Conservation (phyloP, 805 yeast genomes). For the Kluyveromyces lactis region DNA sequence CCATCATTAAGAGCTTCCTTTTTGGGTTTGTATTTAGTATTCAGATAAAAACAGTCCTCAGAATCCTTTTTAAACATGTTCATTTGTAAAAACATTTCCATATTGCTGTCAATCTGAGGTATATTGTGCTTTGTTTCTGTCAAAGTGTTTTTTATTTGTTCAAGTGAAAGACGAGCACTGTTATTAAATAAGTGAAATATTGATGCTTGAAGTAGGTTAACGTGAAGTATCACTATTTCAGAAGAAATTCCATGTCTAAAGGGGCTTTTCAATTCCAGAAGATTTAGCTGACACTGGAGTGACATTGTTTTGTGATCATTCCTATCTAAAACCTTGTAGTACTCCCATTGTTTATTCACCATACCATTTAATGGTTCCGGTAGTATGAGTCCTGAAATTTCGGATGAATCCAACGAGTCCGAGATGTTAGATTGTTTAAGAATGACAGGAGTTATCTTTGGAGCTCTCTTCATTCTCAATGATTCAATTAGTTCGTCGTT, state of each 20-base stretch:
- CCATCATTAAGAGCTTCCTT: constrained; percentile 14
- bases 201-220: constrained; percentile 22
- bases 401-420: neutral
- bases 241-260: constrained; percentile 6
- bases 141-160: constrained; percentile 7
- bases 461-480: neutral
- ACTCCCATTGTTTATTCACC: constrained; percentile 13
- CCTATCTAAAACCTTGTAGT: constrained; percentile 7
- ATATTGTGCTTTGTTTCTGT: constrained; percentile 3
- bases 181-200: constrained; percentile 21
- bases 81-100: constrained; percentile 17
- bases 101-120: constrained; percentile 1
- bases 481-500: neutral
- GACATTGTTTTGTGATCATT: constrained; percentile 11
- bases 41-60: constrained; percentile 9
- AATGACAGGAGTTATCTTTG: neutral
- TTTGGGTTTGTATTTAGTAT: constrained; percentile 19
- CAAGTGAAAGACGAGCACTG: constrained; percentile 7
- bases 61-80: constrained; percentile 9
- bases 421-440: neutral
- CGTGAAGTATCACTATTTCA: constrained; percentile 12
- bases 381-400: constrained; percentile 6
- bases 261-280: constrained; percentile 22
- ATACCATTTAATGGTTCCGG: constrained; percentile 13
- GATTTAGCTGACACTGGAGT: constrained; percentile 21